phyloP scores from a whole-genome alignment of 257 asterid genomes.

The Mitragyna speciosa region DNA sequence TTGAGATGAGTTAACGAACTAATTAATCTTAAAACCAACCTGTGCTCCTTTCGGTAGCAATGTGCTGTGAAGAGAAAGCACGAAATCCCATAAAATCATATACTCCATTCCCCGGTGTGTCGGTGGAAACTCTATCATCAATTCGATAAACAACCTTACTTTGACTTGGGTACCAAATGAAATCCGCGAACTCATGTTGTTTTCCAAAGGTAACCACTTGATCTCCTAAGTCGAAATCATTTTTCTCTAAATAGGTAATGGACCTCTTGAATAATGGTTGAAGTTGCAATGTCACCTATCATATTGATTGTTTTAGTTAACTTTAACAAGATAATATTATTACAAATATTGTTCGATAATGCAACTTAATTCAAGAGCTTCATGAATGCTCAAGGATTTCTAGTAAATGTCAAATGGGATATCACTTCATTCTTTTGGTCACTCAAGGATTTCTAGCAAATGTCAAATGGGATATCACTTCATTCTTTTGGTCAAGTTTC shows the following conservation, averaged over 20 bases:
- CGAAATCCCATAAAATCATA: conserved; percentile 47
- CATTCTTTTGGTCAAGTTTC: too few relatives aligned
- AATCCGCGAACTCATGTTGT: conserved; percentile 55
- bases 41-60: conserved; percentile 29
- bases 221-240: conserved; percentile 43
- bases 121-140: conserved; percentile 46
- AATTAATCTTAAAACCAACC: conserved; percentile 21
- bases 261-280: conserved; percentile 56
- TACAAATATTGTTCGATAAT: too few relatives aligned
- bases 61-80: conserved; percentile 32
- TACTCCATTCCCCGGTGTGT: conserved; percentile 43
- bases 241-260: conserved; percentile 28
- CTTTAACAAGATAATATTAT: too few relatives aligned
- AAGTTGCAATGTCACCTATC: conserved; percentile 52
- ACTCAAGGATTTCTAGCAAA: too few relatives aligned
- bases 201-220: conserved; percentile 35
- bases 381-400: too few relatives aligned
- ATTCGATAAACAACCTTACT: conserved; percentile 38
- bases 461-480: too few relatives aligned
- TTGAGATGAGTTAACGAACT: too few relatives aligned
- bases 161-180: conserved; percentile 59
- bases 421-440: too few relatives aligned
- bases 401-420: too few relatives aligned
- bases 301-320: not conserved
- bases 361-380: too few relatives aligned